Conservation (phyloP, 345 rosid species). For the Moricandia moricandioides region DNA sequence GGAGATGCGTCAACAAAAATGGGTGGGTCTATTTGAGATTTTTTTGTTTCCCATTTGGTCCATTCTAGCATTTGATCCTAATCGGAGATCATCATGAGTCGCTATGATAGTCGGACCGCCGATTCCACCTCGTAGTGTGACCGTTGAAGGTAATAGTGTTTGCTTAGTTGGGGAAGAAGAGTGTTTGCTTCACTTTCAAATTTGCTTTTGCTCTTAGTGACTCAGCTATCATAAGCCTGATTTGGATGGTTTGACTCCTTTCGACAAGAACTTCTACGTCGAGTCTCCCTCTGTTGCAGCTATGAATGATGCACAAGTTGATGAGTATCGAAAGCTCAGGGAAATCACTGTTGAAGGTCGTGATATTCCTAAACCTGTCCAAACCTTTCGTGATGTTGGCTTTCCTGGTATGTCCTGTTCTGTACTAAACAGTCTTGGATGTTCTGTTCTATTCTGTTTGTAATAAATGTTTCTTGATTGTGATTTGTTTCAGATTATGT, state of each 20-base stretch:
- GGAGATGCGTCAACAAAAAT: no score
- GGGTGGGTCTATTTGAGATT: no score
- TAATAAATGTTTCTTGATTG: constrained; percentile 16
- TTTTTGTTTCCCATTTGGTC: no score
- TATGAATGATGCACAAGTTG: constrained; percentile 76
- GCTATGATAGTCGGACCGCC: constrained; percentile 86
- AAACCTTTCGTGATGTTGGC: constrained; percentile 67
- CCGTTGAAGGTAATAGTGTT: constrained; percentile 61
- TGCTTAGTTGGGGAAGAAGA: neutral
- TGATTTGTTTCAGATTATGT: constrained; percentile 64
- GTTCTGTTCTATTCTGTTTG: neutral
- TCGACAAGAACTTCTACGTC: constrained; percentile 87
- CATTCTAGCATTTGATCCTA: no score
- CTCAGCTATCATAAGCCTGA: constrained; percentile 60
- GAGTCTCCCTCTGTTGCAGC: constrained; percentile 78
- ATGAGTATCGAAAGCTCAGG: constrained; percentile 64
- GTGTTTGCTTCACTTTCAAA: constrained; percentile 21
- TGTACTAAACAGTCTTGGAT: neutral
- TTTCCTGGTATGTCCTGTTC: constrained; percentile 67
- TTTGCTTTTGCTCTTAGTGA: constrained; percentile 51
- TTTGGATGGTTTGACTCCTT: constrained; percentile 90
- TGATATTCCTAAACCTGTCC: constrained; percentile 91
- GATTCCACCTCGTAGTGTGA: constrained; percentile 92
- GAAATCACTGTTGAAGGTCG: constrained; percentile 93
- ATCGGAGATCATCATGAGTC: constrained; percentile 68